Base-by-base conservation (phyloP, 164 flowering plant species). In the Cinnamomum chago region DNA sequence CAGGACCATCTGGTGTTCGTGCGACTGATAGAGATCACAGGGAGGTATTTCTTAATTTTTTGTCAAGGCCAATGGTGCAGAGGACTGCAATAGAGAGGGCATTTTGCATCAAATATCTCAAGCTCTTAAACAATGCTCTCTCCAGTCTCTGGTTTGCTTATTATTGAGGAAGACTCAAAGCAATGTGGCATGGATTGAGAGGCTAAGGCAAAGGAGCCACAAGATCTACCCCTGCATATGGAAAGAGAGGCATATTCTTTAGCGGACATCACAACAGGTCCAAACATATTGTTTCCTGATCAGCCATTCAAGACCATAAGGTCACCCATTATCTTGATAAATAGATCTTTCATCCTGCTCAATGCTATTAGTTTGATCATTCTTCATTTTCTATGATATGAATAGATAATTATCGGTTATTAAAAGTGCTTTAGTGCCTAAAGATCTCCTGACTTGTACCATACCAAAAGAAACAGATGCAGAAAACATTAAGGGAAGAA, bases 401-500 rank as follows among this genome's bases (percentile, higher is more conserved):
- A 14, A 55, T 55, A 55, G 60, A 55, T 18, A 55, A 14, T 17
- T 13, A 55, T 55, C 2, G n/a, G 20, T 55, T 55, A 55, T 14
- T 55, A 55, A 55, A 12, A 55, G 17, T 14, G 60, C 17, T 55
- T 55, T 55, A 55, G 60, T 18, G 15, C 60, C 60, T 55, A 55
- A 14, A 64, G 66, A n/a, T 0, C 12, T 20, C 10, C 9, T 7
- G n/a, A n/a, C 13, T 64, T 35, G 11, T 35, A 68, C 24, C 20
- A 35, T 28, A 47, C 55, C 30, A 33, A 3, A 73, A 65, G 2
- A n/a, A 9, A 74, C 7, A 71, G 12, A 65, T 20, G 65, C 47
- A 40, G 47, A 71, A 6, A 70, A n/a, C 67, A 68, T 22, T 55
- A 11, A 50, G 70, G 68, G 50, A 74, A 10, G 40, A 52, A 22